Evolutionary conservation across 2,329 filamentous ascomycete species (phyloP).

Genomic region (Pseudogymnoascus sp.): DNA sequence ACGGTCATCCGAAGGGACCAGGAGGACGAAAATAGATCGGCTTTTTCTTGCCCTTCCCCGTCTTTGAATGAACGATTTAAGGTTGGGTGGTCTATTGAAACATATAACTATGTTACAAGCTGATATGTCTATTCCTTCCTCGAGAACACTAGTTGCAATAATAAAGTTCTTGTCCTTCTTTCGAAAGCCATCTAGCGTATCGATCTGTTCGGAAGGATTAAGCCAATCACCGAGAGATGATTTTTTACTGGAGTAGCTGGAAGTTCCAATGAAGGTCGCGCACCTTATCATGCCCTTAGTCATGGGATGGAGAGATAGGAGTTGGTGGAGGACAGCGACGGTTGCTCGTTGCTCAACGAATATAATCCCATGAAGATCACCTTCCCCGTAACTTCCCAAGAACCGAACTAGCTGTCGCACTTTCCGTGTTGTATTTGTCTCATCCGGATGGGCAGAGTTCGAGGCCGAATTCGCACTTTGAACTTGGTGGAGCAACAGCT

Average conservation of each 20-base stretch:
- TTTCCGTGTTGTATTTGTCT: slow-evolving; percentile 33
- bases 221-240: slow-evolving; percentile 34
- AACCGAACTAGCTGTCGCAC: slow-evolving; percentile 47
- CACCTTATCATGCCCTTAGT: slow-evolving; percentile 39
- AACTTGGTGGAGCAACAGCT: slow-evolving; percentile 14
- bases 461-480: slow-evolving; percentile 17
- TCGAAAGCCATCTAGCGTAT: slow-evolving; percentile 43
- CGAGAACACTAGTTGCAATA: slow-evolving; percentile 56
- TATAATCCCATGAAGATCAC: slow-evolving; percentile 47
- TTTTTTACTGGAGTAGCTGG: slow-evolving; percentile 29
- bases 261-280: slow-evolving; percentile 49
- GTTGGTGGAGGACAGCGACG: slow-evolving; percentile 48
- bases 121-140: slow-evolving; percentile 59
- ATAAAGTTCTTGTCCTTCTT: slow-evolving; percentile 44
- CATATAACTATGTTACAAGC: slow-evolving; percentile 57
- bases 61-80: slow-evolving; percentile 58
- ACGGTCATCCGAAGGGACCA: slow-evolving; percentile 33
- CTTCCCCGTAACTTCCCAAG: slow-evolving; percentile 29
- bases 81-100: slow-evolving; percentile 51
- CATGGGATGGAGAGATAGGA: slow-evolving; percentile 42
- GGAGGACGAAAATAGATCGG: slow-evolving; percentile 46
- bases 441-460: slow-evolving; percentile 36
- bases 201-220: slow-evolving; percentile 28
- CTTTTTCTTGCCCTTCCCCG: slow-evolving; percentile 53
- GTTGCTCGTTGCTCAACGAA: slow-evolving; percentile 59